These are phyloP conservation scores for Eucalyptus camaldulensis DNA, from an alignment of 345 rosid genomes.

Conservation along the genomic window DNA sequence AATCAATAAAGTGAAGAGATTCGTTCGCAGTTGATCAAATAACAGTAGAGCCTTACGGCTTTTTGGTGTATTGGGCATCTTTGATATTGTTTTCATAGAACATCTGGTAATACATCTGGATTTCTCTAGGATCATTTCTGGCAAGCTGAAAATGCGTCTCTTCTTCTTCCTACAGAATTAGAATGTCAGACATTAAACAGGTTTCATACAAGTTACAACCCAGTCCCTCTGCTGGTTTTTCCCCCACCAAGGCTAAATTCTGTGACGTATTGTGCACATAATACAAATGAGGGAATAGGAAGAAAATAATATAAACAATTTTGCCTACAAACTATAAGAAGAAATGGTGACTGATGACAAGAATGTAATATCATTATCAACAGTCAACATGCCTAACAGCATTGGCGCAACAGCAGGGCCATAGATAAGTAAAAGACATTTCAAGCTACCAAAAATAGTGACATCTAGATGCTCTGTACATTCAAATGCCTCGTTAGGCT, in stretches of 20 bases:
- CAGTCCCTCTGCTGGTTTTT: not conserved
- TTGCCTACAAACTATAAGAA: not conserved
- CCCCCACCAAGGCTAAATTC: not conserved
- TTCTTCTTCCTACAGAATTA: constrained; percentile 46
- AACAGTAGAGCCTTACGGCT: constrained; percentile 50
- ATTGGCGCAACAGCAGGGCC: not conserved
- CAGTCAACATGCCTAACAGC: not conserved
- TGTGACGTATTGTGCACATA: not conserved
- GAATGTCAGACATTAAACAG: not conserved
- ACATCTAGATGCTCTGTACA: not conserved
- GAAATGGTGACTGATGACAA: not conserved
- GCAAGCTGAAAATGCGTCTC: constrained; percentile 29
- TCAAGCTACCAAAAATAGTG: not conserved
- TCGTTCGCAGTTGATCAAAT: not conserved
- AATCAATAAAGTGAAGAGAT: not conserved
- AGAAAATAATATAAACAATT: not conserved
- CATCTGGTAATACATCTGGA: constrained; percentile 54
- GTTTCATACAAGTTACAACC: not conserved
- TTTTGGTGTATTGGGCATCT: constrained; percentile 44
- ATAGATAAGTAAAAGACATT: not conserved
- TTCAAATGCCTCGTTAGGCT: not conserved
- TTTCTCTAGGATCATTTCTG: constrained; percentile 47
- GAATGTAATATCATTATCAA: not conserved
- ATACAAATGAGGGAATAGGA: not conserved
- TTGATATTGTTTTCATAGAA: constrained; percentile 46